Conservation (phyloP, 192 early-diverging fungal species). For the Pecoramyces ruminantium region DNA sequence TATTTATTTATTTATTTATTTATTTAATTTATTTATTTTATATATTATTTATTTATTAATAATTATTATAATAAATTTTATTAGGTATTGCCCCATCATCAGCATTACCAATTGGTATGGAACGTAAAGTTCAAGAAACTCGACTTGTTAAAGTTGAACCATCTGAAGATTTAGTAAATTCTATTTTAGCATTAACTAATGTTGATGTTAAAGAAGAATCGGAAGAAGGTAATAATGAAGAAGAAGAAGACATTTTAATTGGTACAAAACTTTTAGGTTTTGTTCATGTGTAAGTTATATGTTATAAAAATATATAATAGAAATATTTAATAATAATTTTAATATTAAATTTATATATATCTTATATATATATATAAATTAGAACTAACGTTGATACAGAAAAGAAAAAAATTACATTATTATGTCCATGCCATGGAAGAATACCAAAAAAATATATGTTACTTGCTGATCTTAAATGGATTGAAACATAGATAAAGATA, state of each 20-base stretch:
- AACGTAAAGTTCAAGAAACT: slow-evolving; percentile 58
- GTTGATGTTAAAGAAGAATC: slow-evolving; percentile 20
- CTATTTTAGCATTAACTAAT: slow-evolving; percentile 68
- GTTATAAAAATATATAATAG: no score
- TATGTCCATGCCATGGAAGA: slow-evolving; percentile 73
- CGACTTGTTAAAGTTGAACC: slow-evolving; percentile 63
- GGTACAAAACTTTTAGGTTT: slow-evolving; percentile 57
- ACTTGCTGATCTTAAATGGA: slow-evolving; percentile 76
- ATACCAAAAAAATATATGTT: slow-evolving; percentile 70
- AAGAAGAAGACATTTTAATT: slow-evolving; percentile 30
- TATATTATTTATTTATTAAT: no score
- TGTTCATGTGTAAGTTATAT: slow-evolving; percentile 54
- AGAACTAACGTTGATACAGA: slow-evolving; percentile 65
- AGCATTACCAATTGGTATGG: slow-evolving; percentile 76
- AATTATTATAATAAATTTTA: no score
- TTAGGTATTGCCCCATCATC: slow-evolving; percentile 75
- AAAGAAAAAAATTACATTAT: slow-evolving; percentile 61
- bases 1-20: no score
- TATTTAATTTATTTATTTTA: no score
- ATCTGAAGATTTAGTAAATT: slow-evolving; percentile 64
- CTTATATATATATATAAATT: background rate
- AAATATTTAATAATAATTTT: no score
- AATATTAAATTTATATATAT: background rate
- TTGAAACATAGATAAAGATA: background rate
- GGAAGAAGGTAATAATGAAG: slow-evolving; percentile 14